Percentiles rank a stretch among this genome's conserved stretches.
These are phyloP conservation scores for Hygrocybe coccinea DNA, from an alignment of 768 basidiomycete species.

Conservation along the genomic window DNA sequence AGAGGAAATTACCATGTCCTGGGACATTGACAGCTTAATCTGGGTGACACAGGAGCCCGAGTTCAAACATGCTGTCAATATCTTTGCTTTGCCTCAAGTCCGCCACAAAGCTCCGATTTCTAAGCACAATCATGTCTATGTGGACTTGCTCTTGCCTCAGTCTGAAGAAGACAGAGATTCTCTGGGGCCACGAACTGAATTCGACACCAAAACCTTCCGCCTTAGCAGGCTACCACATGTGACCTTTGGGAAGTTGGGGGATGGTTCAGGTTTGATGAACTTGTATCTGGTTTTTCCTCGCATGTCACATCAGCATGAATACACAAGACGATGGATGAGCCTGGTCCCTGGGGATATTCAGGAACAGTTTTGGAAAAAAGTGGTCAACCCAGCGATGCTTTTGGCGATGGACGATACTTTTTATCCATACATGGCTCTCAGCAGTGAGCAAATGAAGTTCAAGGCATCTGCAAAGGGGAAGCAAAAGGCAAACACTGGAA, in stretches of 20 bases:
- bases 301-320: conserved; percentile 11
- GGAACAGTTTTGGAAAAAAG: neutral
- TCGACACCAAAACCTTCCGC: neutral
- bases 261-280: conserved; percentile 7
- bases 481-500: neutral
- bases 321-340: neutral
- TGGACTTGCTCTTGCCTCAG: conserved; percentile 11
- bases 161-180: conserved; percentile 1
- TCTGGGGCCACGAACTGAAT: conserved; percentile 6
- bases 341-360: neutral
- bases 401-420: neutral
- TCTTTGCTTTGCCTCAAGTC: conserved; percentile 9
- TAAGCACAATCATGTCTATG: conserved; percentile 16
- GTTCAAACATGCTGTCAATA: conserved; percentile 5
- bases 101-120: conserved; percentile 10
- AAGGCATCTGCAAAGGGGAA: neutral
- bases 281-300: conserved; percentile 17
- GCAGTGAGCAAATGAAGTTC: neutral
- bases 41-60: conserved; percentile 8
- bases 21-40: conserved; percentile 16
- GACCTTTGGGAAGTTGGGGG: conserved; percentile 12
- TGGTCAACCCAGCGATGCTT: neutral
- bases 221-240: conserved; percentile 17
- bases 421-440: neutral
- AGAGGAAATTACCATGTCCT: neutral